phyloP scores from a whole-genome alignment of 2,329 filamentous ascomycete genomes.

The Emergomyces orientalis region DNA sequence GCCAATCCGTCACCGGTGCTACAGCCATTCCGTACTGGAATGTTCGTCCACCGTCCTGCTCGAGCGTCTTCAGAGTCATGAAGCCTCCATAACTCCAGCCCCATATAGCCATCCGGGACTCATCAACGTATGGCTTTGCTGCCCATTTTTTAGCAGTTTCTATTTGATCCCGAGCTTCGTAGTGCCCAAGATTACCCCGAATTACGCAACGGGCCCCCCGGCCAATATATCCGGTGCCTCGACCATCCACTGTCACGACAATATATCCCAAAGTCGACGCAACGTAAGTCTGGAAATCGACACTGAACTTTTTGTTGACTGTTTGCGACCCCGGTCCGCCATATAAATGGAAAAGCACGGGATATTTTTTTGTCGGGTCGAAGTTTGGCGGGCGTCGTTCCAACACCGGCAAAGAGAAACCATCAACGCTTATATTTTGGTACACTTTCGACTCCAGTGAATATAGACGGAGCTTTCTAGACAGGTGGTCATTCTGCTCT shows the following conservation, averaged over 20 bases:
- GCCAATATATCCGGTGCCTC: slow-evolving; percentile 84
- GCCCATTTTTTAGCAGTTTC: slow-evolving; percentile 79
- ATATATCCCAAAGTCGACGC: slow-evolving; percentile 81
- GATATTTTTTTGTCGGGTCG: slow-evolving; percentile 71
- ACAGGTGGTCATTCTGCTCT: slow-evolving; percentile 67
- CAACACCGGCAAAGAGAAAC: slow-evolving; percentile 60
- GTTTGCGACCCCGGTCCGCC: slow-evolving; percentile 88
- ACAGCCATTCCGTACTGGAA: slow-evolving; percentile 98
- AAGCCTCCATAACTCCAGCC: slow-evolving; percentile 98
- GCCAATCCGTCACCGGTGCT: slow-evolving; percentile 96
- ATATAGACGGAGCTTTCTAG: slow-evolving; percentile 59
- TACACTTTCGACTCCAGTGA: slow-evolving; percentile 78
- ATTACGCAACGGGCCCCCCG: slow-evolving; percentile 73
- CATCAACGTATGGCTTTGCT: slow-evolving; percentile 71
- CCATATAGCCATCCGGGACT: slow-evolving; percentile 80
- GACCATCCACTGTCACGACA: slow-evolving; percentile 87
- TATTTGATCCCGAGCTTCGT: slow-evolving; percentile 85
- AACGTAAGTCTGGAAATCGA: slow-evolving; percentile 87
- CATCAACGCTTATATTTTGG: slow-evolving; percentile 74
- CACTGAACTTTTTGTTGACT: slow-evolving; percentile 67
- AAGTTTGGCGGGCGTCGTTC: slow-evolving; percentile 90
- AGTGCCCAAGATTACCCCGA: slow-evolving; percentile 72
- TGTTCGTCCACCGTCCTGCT: slow-evolving; percentile 77
- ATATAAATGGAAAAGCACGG: slow-evolving; percentile 91
- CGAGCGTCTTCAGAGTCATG: slow-evolving; percentile 87